These are phyloP conservation scores for Tanacetum coccineum DNA, from an alignment of 129 eudicot genomes.

Conservation along the genomic window DNA sequence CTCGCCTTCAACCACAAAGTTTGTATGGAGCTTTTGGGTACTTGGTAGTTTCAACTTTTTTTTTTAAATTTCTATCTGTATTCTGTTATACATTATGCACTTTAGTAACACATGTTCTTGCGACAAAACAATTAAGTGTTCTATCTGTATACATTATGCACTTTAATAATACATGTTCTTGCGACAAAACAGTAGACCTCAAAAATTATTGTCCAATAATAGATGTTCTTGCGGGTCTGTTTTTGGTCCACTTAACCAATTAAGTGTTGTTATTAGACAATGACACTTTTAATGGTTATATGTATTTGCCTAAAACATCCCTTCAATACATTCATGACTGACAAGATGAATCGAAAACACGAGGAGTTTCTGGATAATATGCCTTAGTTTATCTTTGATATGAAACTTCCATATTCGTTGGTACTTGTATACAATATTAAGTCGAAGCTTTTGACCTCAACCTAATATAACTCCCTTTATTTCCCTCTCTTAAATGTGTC, in stretches of 20 bases:
- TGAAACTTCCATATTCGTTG: neutral
- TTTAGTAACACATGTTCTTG: neutral
- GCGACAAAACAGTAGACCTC: neutral
- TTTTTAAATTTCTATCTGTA: neutral
- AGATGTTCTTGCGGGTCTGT: neutral
- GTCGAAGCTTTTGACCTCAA: too few species aligned
- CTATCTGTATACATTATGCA: neutral
- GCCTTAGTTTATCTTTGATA: neutral
- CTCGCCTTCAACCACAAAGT: neutral
- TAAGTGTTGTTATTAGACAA: too few species aligned
- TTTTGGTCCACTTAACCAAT: neutral
- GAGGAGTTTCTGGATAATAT: neutral
- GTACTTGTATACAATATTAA: neutral
- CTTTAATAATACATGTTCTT: neutral
- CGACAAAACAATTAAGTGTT: slow-evolving; percentile 39
- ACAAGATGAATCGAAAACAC: neutral
- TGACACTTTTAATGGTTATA: too few species aligned
- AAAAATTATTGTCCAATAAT: neutral
- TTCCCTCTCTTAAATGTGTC: too few species aligned
- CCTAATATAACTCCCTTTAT: too few species aligned
- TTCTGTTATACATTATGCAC: neutral
- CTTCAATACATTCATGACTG: neutral
- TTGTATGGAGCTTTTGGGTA: neutral
- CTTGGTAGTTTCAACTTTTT: neutral
- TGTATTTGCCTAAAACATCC: neutral